Conservation (phyloP, 176 grass and related monocot species). For the Leersia perrieri region DNA sequence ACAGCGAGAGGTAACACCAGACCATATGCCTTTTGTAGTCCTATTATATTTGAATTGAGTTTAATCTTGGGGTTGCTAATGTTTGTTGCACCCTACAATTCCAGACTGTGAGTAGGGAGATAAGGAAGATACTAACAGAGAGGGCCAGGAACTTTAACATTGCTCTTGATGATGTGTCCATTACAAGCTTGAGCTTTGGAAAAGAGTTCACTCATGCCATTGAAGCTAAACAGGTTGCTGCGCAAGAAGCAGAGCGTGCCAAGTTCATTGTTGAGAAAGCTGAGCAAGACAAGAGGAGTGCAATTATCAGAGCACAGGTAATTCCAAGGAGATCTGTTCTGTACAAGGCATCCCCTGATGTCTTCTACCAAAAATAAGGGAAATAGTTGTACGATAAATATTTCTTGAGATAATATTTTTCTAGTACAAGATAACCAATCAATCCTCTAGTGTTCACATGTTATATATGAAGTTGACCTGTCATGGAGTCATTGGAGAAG, state of each 20-base stretch:
- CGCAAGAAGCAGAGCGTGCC: conserved; percentile 80
- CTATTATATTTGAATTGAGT: neutral
- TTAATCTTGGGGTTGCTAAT: neutral
- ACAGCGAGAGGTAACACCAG: conserved; percentile 71
- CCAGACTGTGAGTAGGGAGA: conserved; percentile 86
- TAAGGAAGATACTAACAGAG: conserved; percentile 92
- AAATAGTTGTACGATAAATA: neutral
- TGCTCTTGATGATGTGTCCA: conserved; percentile 82
- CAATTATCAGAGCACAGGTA: conserved; percentile 84
- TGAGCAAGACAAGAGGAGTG: conserved; percentile 88
- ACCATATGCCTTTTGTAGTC: neutral
- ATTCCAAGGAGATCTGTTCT: neutral
- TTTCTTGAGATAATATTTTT: neutral
- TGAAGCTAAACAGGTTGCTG: conserved; percentile 88
- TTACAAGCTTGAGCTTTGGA: conserved; percentile 83
- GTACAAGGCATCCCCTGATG: neutral
- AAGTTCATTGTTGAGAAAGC: conserved; percentile 97
- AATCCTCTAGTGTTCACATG: neutral
- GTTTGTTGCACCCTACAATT: neutral
- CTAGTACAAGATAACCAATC: neutral
- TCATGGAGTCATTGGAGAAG: neutral
- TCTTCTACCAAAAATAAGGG: neutral
- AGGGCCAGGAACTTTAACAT: conserved; percentile 73
- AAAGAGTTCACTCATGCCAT: conserved; percentile 92
- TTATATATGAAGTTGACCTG: neutral